phyloP scores from a whole-genome alignment of 345 rosid species.

The Pugionium cornutum region DNA sequence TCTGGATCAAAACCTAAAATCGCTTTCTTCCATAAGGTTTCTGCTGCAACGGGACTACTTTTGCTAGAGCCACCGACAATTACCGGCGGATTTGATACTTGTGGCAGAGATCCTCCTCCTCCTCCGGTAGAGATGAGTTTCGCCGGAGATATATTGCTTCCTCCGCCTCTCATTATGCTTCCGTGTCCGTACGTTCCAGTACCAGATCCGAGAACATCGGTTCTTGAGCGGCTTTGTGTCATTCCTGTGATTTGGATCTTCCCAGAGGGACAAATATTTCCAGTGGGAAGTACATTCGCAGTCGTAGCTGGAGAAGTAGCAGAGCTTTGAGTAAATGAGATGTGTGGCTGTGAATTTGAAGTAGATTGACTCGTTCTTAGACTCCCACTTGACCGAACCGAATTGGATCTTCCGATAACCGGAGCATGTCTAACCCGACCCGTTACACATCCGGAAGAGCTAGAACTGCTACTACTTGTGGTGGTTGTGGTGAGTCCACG shows the following conservation, averaged over 20 bases:
- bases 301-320: constrained; percentile 62
- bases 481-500: constrained; percentile 47
- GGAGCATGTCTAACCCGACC: constrained; percentile 49
- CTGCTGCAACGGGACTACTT: constrained; percentile 22
- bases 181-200: constrained; percentile 91
- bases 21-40: constrained; percentile 34
- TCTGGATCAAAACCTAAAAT: constrained; percentile 57
- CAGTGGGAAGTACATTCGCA: constrained; percentile 68
- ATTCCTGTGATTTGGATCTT: constrained; percentile 70
- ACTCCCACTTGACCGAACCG: constrained; percentile 48
- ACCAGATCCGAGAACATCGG: constrained; percentile 86
- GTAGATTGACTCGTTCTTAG: constrained; percentile 44
- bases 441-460: constrained; percentile 84
- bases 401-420: constrained; percentile 45
- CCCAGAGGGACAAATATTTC: constrained; percentile 90
- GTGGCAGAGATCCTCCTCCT: constrained; percentile 26
- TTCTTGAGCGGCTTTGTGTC: constrained; percentile 56
- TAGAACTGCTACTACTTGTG: constrained; percentile 65
- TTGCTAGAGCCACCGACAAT: constrained; percentile 23
- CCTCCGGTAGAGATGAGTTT: constrained; percentile 18
- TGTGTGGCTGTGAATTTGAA: constrained; percentile 45
- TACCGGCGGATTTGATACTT: constrained; percentile 23
- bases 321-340: constrained; percentile 57
- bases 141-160: constrained; percentile 31
- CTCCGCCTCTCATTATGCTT: constrained; percentile 76